Evolutionary conservation across 768 basidiomycete species (phyloP), one percentile per base, ranked within the genome.

Genomic region (Leccinellum albellum): DNA sequence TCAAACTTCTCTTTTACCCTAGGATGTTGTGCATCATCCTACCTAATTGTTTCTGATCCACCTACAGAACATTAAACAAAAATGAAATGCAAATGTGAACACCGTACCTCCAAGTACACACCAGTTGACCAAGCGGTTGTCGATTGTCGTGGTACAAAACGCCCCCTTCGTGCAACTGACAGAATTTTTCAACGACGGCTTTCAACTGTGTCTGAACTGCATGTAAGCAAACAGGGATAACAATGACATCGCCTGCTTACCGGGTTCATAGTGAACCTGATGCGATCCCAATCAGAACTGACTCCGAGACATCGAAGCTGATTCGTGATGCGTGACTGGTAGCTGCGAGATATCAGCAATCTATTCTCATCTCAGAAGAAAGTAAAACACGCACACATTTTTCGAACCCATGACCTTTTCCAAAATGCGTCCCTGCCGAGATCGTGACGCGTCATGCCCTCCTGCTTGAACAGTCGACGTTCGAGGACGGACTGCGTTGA

Each of bases 401-500:
- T 97, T 98, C n/a, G n/a, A n/a, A n/a, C n/a, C 88, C 86, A 88
- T 87, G 28, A 98, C 94, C 55, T 86, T 91, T 60, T 88, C 85
- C 62, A 99, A 68, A 99, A 98, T 65, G 80, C 84, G 64, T 96
- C 93, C 46, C 97, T 84, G 1, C 97, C 97, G n/a, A 98, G 82
- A 70, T 98, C 93, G 71, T 98, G 94, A 53, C 96, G 77, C 2
- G 90, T 91, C 73, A 86, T 78, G 2, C 92, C 91, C 32, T 87
- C 79, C 1, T 82, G 72, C 75, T 96, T 99, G 77, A 83, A 89
- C 32, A 98, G 67, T 17, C 94, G 82, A 71, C 93, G 94, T 71
- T 98, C 97, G 1, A 98, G 96, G 15, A 99, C 96, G 45, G 91
- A 91, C 73, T 99, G 97, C 0, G 97, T 98, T 0, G 95, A 95